Conservation (phyloP, 2,329 filamentous ascomycete species). For the Sordariomycetes sp. region DNA sequence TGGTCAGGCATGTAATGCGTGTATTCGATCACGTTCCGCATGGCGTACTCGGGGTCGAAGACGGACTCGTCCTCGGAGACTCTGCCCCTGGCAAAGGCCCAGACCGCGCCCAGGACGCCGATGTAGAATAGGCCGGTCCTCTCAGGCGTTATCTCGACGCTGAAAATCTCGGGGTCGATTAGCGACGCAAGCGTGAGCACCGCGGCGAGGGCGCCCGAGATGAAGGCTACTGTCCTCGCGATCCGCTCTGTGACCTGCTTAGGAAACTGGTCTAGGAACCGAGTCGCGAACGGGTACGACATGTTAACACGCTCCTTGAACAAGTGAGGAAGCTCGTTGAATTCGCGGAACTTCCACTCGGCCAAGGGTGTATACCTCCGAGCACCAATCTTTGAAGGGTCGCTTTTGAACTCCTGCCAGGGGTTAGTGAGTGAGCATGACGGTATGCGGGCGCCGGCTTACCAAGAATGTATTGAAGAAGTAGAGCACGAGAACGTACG, state of each 20-base stretch:
- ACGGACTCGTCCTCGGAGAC: slow-evolving; percentile 81
- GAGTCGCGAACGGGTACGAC: slow-evolving; percentile 84
- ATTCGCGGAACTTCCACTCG: slow-evolving; percentile 97
- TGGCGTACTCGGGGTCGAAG: slow-evolving; percentile 81
- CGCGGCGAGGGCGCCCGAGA: slow-evolving; percentile 74
- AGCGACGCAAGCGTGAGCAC: slow-evolving; percentile 74
- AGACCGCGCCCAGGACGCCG: slow-evolving; percentile 68
- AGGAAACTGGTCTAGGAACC: slow-evolving; percentile 91
- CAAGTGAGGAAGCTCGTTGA: slow-evolving; percentile 89
- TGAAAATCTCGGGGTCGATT: slow-evolving; percentile 82
- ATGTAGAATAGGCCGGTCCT: slow-evolving; percentile 86
- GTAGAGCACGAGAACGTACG: slow-evolving; percentile 76
- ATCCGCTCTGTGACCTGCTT: slow-evolving; percentile 86
- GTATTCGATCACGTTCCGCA: slow-evolving; percentile 81
- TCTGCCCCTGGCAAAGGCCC: slow-evolving; percentile 69
- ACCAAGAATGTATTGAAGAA: slow-evolving; percentile 93
- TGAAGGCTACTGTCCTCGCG: slow-evolving; percentile 73
- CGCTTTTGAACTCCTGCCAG: slow-evolving; percentile 78
- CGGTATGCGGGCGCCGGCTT: slow-evolving; percentile 15
- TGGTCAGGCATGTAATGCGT: slow-evolving; percentile 84
- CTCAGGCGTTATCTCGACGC: slow-evolving; percentile 81
- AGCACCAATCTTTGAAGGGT: slow-evolving; percentile 74
- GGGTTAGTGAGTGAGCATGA: background rate
- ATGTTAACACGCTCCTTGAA: slow-evolving; percentile 85
- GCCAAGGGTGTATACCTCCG: slow-evolving; percentile 86